Percentiles rank a stretch among this genome's conserved stretches.
Conservation (phyloP, 164 flowering plant species). For the Nymphaea thermarum region DNA sequence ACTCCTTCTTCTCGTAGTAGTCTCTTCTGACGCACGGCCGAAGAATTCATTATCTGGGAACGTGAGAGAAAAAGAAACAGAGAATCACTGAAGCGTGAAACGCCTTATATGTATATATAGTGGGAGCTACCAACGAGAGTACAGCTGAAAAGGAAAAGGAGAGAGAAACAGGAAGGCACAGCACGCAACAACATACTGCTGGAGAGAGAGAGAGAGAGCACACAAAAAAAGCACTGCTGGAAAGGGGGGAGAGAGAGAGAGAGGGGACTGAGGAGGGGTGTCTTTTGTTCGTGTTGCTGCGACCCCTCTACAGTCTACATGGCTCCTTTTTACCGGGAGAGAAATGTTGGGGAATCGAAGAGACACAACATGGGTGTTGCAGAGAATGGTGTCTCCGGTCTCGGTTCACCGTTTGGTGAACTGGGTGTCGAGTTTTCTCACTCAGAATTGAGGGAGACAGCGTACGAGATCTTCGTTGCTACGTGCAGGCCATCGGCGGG, state of each 20-base stretch:
- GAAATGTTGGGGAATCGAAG: conserved; percentile 49
- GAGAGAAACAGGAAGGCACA: no score
- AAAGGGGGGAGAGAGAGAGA: not conserved
- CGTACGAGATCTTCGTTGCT: conserved; percentile 78
- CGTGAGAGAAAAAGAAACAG: no score
- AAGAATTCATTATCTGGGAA: not conserved
- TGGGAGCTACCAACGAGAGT: no score
- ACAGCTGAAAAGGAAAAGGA: no score
- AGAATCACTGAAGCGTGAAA: no score
- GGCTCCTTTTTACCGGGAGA: conserved; percentile 70
- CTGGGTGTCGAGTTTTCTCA: conserved; percentile 39
- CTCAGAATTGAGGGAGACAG: conserved; percentile 59
- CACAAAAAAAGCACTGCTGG: no score
- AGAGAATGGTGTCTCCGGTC: conserved; percentile 14
- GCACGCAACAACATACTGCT: no score
- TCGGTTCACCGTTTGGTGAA: conserved; percentile 57
- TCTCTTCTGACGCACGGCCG: not conserved
- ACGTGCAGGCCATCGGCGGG: conserved; percentile 61
- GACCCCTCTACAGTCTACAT: conserved; percentile 6
- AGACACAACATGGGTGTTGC: conserved; percentile 20
- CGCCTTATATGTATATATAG: no score
- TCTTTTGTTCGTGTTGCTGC: not conserved
- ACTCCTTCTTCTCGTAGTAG: conserved; percentile 8
- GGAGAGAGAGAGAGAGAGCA: no score
- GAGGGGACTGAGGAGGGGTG: not conserved